phyloP scores from a whole-genome alignment of 1,139 yeast genomes.

The Protomyces pachydermus region DNA sequence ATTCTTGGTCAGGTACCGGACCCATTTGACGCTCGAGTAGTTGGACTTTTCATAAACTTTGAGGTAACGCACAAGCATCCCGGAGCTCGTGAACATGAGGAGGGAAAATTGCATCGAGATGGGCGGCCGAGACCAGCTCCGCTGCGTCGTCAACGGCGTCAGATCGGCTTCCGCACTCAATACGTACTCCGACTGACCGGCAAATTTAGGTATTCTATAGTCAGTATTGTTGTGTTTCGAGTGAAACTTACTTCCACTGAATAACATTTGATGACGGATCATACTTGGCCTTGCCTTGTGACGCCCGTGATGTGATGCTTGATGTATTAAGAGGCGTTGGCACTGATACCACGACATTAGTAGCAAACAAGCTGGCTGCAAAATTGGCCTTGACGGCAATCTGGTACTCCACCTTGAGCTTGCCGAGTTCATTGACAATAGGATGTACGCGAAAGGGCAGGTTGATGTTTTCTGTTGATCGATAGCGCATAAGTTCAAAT shows the following conservation, averaged over 20 bases:
- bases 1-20: slow-evolving; percentile 65
- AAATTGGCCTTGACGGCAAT: slow-evolving; percentile 59
- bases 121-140: slow-evolving; percentile 69
- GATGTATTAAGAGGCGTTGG: slow-evolving; percentile 69
- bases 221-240: background rate
- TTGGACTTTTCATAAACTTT: slow-evolving; percentile 62
- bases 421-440: slow-evolving; percentile 51
- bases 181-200: slow-evolving; percentile 61
- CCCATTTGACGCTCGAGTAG: slow-evolving; percentile 75
- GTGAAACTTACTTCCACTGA: slow-evolving; percentile 49
- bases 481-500: slow-evolving; percentile 80
- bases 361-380: slow-evolving; percentile 59
- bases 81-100: slow-evolving; percentile 75
- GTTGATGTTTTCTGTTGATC: slow-evolving; percentile 53
- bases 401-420: slow-evolving; percentile 51
- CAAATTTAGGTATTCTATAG: slow-evolving; percentile 52
- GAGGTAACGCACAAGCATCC: slow-evolving; percentile 67
- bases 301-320: slow-evolving; percentile 43
- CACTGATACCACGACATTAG: slow-evolving; percentile 57
- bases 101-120: slow-evolving; percentile 64
- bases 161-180: slow-evolving; percentile 52
- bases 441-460: slow-evolving; percentile 73
- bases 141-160: slow-evolving; percentile 38
- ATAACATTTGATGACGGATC: slow-evolving; percentile 61
- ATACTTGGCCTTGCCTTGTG: slow-evolving; percentile 66